A percentile compares a stretch with the other conserved stretches of the same genome.
Conservation (phyloP, 805 yeast genomes). For the Candida cerambycidarum region DNA sequence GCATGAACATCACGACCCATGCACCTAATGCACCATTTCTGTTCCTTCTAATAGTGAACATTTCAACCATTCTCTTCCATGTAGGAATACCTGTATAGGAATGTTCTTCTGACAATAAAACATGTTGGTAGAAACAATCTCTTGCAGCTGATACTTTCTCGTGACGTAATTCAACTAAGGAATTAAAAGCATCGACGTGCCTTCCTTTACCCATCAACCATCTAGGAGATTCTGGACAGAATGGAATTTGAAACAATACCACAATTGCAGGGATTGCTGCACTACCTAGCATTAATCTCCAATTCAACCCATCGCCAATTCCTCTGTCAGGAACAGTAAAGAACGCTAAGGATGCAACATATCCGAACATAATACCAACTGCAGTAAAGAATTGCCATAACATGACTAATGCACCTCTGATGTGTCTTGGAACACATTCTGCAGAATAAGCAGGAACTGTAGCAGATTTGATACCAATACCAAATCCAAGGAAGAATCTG, state of each 20-base stretch:
- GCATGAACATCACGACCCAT: constrained; percentile 83
- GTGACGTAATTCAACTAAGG: constrained; percentile 47
- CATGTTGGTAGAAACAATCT: constrained; percentile 59
- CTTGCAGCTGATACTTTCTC: constrained; percentile 58
- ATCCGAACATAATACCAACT: constrained; percentile 68
- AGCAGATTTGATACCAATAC: constrained; percentile 66
- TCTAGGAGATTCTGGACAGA: constrained; percentile 69
- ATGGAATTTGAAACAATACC: constrained; percentile 48
- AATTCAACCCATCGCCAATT: constrained; percentile 48
- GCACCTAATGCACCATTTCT: constrained; percentile 81
- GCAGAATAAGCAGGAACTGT: constrained; percentile 68
- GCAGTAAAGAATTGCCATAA: constrained; percentile 76
- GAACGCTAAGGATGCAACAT: constrained; percentile 58
- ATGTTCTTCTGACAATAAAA: constrained; percentile 61
- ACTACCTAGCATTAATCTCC: constrained; percentile 67
- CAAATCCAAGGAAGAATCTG: constrained; percentile 60
- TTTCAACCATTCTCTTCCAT: constrained; percentile 48
- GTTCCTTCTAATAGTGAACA: constrained; percentile 73
- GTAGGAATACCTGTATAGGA: constrained; percentile 49
- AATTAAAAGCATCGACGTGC: constrained; percentile 49
- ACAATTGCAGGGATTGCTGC: constrained; percentile 57
- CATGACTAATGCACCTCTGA: constrained; percentile 67
- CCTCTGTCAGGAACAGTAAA: constrained; percentile 50
- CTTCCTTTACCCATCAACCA: constrained; percentile 60
- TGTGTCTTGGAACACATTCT: constrained; percentile 56